Conservation (phyloP, 805 yeast genomes). For the Wickerhamomyces hampshirensis region DNA sequence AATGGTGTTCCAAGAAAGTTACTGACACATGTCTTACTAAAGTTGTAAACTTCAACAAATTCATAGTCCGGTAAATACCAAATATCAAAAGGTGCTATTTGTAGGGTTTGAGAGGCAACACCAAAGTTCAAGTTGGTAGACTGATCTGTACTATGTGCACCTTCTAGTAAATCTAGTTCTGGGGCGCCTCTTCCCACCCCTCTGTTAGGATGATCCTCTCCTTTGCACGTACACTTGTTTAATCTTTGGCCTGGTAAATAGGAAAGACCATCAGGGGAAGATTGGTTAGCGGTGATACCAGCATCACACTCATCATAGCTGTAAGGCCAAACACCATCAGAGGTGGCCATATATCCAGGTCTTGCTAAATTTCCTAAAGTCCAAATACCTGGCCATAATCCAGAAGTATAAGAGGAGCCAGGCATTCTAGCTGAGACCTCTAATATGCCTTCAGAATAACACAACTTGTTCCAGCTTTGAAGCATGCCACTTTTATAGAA, state of each 20-base stretch:
- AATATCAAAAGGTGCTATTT: conserved; percentile 47
- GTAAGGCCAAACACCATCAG: conserved; percentile 51
- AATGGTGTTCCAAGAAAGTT: conserved; percentile 46
- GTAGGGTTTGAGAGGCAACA: conserved; percentile 45
- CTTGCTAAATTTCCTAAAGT: conserved; percentile 44
- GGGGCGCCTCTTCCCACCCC: conserved; percentile 50
- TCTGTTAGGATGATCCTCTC: conserved; percentile 41
- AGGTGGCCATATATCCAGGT: conserved; percentile 42
- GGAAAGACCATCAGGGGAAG: conserved; percentile 42
- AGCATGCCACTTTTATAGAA: conserved; percentile 45
- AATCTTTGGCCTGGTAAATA: conserved; percentile 42
- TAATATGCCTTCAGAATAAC: conserved; percentile 40
- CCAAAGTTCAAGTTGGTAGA: conserved; percentile 29
- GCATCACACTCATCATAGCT: conserved; percentile 44
- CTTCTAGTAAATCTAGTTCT: conserved; percentile 47
- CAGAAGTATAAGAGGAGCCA: conserved; percentile 35
- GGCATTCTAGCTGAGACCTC: conserved; percentile 41
- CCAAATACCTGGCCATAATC: conserved; percentile 51
- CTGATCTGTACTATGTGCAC: conserved; percentile 31
- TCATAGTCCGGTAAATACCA: conserved; percentile 50
- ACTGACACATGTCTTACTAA: conserved; percentile 37
- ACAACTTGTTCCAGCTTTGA: conserved; percentile 44
- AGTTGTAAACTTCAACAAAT: conserved; percentile 38
- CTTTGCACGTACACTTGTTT: conserved; percentile 40
- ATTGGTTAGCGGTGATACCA: conserved; percentile 46